Base-by-base conservation (phyloP, 805 yeast species). In the Yarrowia deformans region DNA sequence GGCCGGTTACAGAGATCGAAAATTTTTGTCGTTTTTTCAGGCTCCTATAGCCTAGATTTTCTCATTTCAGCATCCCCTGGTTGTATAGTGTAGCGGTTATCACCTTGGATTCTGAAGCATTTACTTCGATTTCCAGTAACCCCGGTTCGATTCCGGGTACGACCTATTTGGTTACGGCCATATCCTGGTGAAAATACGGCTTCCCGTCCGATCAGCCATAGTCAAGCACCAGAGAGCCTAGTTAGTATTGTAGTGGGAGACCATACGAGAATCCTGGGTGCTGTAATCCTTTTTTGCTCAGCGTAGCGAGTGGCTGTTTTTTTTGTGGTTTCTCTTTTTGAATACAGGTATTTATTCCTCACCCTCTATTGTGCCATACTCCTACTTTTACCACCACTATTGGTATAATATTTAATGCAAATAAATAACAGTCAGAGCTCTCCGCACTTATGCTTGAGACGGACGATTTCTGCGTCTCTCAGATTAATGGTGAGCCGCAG, bases 91-190 rank as follows among this genome's bases (percentile, higher is more conserved):
- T 60, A 60, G 66, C 66, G 66, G 66, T 60, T 60, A 60, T 60
- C 66, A 60, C 66, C 66, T 60, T 60, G 66, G 66, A 60, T 60
- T 60, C 66, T 60, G 66, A 60, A 58, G 64, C 9, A 12, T 3
- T 12, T 23, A 23, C 52, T 60, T 60, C 66, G 66, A 43, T 34
- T 60, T 60, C 66, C 66, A 60, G 52, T 60, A 60, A 60, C 66
- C 66, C 66, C 66, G 66, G 66, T 60, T 60, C 66, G 66, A 60
- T 60, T 60, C 66, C 66, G 66, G 66, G 66, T 45, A 60, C 66
- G 66, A 60, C 66, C 66, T 60, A 6, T 19, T 32, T 34, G 42
- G 66, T 60, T 60, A 60, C 66, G 66, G 66, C 66, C 66, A 60
- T 43, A 60, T 60, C 66, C 52, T 60, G 66, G 66, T 60, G 66